These are phyloP conservation scores for Apiotrichum gamsii DNA, from an alignment of 1,284 basidiomycete species.

Conservation along the genomic window DNA sequence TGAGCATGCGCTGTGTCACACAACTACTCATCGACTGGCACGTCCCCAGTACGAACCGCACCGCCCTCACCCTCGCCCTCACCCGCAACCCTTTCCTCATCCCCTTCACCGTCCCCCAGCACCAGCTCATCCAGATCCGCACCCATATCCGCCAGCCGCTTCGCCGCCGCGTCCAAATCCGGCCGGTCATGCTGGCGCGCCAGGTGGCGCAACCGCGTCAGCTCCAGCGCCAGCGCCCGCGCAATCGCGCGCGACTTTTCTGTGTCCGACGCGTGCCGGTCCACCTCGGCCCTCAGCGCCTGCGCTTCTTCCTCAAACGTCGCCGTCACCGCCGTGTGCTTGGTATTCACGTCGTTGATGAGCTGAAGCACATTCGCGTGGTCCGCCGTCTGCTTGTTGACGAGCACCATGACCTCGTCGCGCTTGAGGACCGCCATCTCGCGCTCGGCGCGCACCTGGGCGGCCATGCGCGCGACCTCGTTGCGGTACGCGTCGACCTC, in stretches of 20 bases:
- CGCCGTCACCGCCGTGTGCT: constrained; percentile 13
- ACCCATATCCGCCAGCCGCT: background rate
- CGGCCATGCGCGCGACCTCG: constrained; percentile 27
- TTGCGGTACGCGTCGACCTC: constrained; percentile 34
- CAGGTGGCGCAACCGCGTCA: too few relatives aligned
- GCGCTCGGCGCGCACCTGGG: constrained; percentile 26
- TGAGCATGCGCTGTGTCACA: too few relatives aligned
- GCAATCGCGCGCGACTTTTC: background rate
- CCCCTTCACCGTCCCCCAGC: too few relatives aligned
- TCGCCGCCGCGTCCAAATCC: background rate
- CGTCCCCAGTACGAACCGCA: too few relatives aligned
- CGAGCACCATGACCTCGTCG: constrained; percentile 25
- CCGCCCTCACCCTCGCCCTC: too few relatives aligned
- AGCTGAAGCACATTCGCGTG: constrained; percentile 22
- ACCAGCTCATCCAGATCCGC: background rate
- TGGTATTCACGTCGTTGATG: constrained; percentile 21
- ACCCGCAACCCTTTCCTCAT: too few relatives aligned
- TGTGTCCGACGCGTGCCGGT: constrained; percentile 23
- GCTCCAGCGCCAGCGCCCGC: background rate
- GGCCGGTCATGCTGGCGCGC: too few relatives aligned
- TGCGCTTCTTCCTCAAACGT: constrained; percentile 24
- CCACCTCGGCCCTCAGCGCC: constrained; percentile 16
- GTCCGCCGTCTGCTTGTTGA: constrained; percentile 37
- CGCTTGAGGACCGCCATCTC: constrained; percentile 35
- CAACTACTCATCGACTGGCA: too few relatives aligned